phyloP scores from a whole-genome alignment of 1,139 yeast species.

The Lodderomyces beijingensis region DNA sequence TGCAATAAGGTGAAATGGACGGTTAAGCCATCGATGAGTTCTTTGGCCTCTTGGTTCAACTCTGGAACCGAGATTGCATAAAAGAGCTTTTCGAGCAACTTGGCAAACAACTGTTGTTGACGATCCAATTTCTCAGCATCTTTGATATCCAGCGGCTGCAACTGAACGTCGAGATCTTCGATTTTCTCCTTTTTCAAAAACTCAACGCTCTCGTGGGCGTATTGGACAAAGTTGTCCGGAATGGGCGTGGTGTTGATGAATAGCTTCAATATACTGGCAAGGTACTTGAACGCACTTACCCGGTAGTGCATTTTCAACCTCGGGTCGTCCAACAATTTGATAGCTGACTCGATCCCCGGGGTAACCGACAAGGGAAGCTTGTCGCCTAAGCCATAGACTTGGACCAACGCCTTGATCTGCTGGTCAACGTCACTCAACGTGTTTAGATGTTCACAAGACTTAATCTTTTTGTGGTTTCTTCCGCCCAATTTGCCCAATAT shows the following conservation, averaged over 20 bases:
- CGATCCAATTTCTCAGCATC: slow-evolving; percentile 51
- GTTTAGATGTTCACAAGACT: slow-evolving; percentile 64
- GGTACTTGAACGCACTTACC: slow-evolving; percentile 69
- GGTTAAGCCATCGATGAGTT: slow-evolving; percentile 60
- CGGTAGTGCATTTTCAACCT: slow-evolving; percentile 65
- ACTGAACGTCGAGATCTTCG: slow-evolving; percentile 24
- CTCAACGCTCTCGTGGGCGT: slow-evolving; percentile 44
- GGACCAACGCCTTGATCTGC: slow-evolving; percentile 64
- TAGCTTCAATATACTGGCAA: slow-evolving; percentile 62
- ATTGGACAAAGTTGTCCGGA: slow-evolving; percentile 51
- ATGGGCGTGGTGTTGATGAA: slow-evolving; percentile 63
- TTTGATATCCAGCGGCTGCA: slow-evolving; percentile 41
- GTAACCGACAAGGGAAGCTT: slow-evolving; percentile 70
- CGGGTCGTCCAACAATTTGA: slow-evolving; percentile 59
- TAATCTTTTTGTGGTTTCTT: slow-evolving; percentile 79
- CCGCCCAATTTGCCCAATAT: slow-evolving; percentile 96
- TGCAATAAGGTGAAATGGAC: slow-evolving; percentile 78
- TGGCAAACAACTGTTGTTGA: slow-evolving; percentile 57
- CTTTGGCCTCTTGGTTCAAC: slow-evolving; percentile 62
- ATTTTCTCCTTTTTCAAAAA: slow-evolving; percentile 44
- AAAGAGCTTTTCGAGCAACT: slow-evolving; percentile 66
- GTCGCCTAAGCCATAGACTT: slow-evolving; percentile 62
- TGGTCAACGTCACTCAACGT: slow-evolving; percentile 59
- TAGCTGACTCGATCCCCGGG: slow-evolving; percentile 80
- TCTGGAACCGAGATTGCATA: slow-evolving; percentile 75